phyloP scores from a whole-genome alignment of 2,329 filamentous ascomycete genomes.

The Emergomyces orientalis region DNA sequence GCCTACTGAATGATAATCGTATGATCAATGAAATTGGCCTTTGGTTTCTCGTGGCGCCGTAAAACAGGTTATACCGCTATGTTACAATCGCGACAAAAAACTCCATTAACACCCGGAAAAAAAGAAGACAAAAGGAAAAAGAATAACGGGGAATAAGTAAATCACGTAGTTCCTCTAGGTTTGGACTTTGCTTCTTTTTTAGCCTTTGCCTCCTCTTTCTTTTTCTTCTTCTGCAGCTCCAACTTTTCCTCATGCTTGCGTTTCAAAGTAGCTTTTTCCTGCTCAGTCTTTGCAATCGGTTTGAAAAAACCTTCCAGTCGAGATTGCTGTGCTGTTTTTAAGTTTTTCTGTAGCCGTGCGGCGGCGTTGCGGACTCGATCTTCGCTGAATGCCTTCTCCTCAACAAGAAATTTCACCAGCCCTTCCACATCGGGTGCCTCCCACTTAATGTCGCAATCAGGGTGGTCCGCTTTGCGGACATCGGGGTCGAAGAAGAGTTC shows the following conservation, averaged over 20 bases:
- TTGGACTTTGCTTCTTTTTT: conserved; percentile 88
- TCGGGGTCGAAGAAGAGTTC: conserved; percentile 87
- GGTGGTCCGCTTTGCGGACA: conserved; percentile 70
- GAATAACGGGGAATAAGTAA: background rate
- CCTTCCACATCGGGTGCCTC: conserved; percentile 85
- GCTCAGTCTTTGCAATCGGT: conserved; percentile 75
- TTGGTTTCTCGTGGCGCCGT: background rate
- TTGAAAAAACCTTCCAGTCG: conserved; percentile 97
- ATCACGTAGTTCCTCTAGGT: conserved; percentile 55
- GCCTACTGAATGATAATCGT: background rate
- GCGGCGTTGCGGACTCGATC: conserved; percentile 78
- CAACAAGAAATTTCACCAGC: conserved; percentile 78
- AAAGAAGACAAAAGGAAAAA: background rate
- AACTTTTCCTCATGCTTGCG: conserved; percentile 88
- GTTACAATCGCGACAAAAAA: background rate
- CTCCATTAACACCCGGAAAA: background rate
- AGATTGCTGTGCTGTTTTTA: conserved; percentile 84
- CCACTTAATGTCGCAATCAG: conserved; percentile 96
- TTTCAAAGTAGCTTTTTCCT: conserved; percentile 76
- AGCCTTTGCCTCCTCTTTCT: conserved; percentile 88
- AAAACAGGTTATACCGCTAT: background rate
- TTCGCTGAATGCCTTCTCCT: conserved; percentile 94
- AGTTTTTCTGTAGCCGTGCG: conserved; percentile 72
- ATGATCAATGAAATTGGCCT: background rate
- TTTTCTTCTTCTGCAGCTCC: conserved; percentile 88